These are phyloP conservation scores for Penicillium cinerascens DNA, from an alignment of 495 filamentous ascomycete species.

Conservation along the genomic window DNA sequence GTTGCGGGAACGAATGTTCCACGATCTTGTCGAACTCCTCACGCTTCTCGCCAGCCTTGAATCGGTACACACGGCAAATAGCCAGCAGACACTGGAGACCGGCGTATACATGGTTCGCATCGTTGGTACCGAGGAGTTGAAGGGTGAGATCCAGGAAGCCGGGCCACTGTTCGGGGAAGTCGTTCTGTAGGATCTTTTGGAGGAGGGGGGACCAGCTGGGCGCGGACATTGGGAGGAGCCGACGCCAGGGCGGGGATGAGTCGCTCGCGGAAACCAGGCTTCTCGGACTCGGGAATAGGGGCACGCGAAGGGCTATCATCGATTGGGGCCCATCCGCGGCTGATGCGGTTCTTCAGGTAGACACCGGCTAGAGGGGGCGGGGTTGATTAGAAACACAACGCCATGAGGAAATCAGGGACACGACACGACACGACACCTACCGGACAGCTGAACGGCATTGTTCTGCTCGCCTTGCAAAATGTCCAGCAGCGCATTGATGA, in stretches of 20 bases:
- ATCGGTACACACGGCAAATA: constrained; percentile 89
- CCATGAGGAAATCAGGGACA: constrained; percentile 1
- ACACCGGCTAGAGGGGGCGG: constrained; percentile 67
- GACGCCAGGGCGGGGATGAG: constrained; percentile 84
- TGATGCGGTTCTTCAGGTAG: constrained; percentile 95
- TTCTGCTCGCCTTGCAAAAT: constrained; percentile 87
- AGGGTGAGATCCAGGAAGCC: constrained; percentile 86
- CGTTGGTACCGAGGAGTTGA: constrained; percentile 77
- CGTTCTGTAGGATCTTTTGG: constrained; percentile 90
- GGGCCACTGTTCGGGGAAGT: constrained; percentile 94
- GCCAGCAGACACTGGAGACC: constrained; percentile 91
- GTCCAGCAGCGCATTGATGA: constrained; percentile 85
- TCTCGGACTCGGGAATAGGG: constrained; percentile 83
- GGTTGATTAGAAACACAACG: constrained; percentile 10
- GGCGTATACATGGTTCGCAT: constrained; percentile 81
- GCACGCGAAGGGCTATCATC: constrained; percentile 62
- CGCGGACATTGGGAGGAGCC: constrained; percentile 73
- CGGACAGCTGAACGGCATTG: constrained; percentile 75
- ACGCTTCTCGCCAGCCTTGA: constrained; percentile 79
- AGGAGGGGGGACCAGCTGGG: constrained; percentile 89
- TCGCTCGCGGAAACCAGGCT: constrained; percentile 78
- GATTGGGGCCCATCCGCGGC: constrained; percentile 76
- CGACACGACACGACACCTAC: constrained; percentile 47
- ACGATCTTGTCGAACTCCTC: constrained; percentile 92
- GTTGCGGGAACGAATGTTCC: constrained; percentile 83